Conservation (phyloP, 75 land plant genomes). For the Sequoia sempervirens region DNA sequence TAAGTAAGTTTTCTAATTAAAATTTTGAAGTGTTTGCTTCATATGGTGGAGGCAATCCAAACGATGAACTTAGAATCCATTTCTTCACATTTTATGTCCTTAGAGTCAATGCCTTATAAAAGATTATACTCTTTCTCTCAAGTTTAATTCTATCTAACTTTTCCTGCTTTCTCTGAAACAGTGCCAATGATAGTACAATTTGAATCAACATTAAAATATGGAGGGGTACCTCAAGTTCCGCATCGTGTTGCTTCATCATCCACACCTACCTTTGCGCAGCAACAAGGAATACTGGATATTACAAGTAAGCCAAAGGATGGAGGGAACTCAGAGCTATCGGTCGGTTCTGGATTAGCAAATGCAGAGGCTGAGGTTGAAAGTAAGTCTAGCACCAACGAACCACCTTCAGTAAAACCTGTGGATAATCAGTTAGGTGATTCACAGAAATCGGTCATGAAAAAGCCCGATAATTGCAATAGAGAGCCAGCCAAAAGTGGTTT, state of each 20-base stretch:
- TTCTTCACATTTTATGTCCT: background rate
- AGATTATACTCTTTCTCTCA: background rate
- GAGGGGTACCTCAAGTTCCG: conserved; percentile 82
- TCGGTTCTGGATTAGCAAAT: background rate
- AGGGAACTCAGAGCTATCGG: background rate
- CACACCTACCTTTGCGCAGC: background rate
- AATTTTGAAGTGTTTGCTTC: background rate
- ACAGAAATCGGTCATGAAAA: background rate
- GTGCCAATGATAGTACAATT: conserved; percentile 91
- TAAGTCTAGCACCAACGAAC: background rate
- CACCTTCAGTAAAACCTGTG: background rate
- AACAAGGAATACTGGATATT: background rate
- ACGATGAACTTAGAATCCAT: background rate
- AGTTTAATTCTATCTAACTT: background rate
- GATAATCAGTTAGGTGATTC: background rate
- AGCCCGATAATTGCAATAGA: background rate
- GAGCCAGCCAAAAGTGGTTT: background rate
- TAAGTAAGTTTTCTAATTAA: conserved; percentile 48
- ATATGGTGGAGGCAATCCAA: background rate
- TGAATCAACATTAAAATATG: conserved; percentile 71
- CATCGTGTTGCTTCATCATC: conserved; percentile 34
- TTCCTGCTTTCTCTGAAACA: conserved; percentile 25
- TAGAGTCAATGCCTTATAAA: background rate
- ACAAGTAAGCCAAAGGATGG: background rate
- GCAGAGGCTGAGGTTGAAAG: background rate